Conservation (phyloP, 139 green algal species). For the Zygnema cylindricum region DNA sequence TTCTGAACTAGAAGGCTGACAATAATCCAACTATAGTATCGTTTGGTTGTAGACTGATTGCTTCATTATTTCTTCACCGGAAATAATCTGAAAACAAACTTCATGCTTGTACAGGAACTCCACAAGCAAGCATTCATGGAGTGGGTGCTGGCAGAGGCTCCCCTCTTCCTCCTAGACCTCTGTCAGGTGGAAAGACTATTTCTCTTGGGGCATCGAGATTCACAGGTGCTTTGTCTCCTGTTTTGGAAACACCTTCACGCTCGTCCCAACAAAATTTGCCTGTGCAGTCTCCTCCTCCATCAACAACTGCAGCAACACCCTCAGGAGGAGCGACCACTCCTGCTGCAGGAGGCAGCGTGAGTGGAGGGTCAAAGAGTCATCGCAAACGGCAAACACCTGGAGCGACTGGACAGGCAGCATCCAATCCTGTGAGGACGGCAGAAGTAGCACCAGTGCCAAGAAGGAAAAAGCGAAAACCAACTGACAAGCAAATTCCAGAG, state of each 20-base stretch:
- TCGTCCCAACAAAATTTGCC: neutral
- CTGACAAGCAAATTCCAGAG: conserved; percentile 41
- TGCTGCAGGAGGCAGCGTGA: neutral
- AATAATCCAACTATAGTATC: too few species aligned
- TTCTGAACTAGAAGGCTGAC: too few species aligned
- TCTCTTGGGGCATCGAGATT: neutral
- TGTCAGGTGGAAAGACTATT: neutral
- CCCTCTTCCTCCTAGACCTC: neutral
- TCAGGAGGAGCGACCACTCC: neutral
- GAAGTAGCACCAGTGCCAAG: conserved; percentile 47
- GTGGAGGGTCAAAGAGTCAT: neutral
- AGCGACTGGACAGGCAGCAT: neutral
- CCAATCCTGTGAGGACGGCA: conserved; percentile 52
- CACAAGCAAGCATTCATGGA: neutral
- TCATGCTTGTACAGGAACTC: neutral
- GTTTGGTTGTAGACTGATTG: too few species aligned
- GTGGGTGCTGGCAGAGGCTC: neutral
- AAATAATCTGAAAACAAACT: neutral
- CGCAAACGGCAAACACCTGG: neutral
- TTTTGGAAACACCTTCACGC: neutral
- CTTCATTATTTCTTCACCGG: too few species aligned
- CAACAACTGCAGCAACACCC: neutral
- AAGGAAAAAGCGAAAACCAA: conserved; percentile 57
- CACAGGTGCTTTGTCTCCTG: neutral
- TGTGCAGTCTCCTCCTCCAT: neutral